phyloP scores from a whole-genome alignment of 495 filamentous ascomycete species.

The Aspergillus mulundensis region DNA sequence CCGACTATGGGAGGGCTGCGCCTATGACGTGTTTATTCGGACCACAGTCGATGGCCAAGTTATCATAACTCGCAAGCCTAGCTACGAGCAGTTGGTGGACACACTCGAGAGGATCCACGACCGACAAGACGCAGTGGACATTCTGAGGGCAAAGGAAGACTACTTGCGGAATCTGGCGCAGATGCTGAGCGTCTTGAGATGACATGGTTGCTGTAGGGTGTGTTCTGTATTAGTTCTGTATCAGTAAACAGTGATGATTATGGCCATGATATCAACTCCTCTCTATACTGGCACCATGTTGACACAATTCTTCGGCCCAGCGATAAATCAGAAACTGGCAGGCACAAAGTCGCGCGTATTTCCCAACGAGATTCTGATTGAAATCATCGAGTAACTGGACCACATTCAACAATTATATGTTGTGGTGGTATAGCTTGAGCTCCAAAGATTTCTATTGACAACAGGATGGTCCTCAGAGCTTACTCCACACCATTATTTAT shows the following conservation, averaged over 20 bases:
- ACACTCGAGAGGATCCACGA: neutral
- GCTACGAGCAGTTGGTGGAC: neutral
- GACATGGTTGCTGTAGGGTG: neutral
- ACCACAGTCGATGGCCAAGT: neutral
- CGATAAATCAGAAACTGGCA: slow-evolving; percentile 2
- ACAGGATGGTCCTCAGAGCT: no score
- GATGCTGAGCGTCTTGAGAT: neutral
- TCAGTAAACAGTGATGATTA: no score
- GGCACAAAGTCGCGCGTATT: slow-evolving; percentile 2
- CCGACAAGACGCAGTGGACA: neutral
- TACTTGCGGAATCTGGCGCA: neutral
- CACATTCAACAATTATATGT: no score
- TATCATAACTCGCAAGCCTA: neutral
- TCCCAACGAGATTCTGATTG: slow-evolving; percentile 17
- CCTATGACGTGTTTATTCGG: neutral
- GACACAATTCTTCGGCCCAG: slow-evolving; percentile 15
- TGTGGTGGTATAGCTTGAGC: no score
- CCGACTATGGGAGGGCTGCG: slow-evolving; percentile 1
- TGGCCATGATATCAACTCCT: neutral
- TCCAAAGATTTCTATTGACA: no score
- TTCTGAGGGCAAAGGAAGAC: neutral
- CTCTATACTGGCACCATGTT: neutral
- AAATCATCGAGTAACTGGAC: slow-evolving; percentile 16
- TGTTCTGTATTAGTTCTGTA: no score
- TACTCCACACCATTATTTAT: no score